Conservation (phyloP, 2,329 filamentous ascomycete species). For the Penicillium expansum region DNA sequence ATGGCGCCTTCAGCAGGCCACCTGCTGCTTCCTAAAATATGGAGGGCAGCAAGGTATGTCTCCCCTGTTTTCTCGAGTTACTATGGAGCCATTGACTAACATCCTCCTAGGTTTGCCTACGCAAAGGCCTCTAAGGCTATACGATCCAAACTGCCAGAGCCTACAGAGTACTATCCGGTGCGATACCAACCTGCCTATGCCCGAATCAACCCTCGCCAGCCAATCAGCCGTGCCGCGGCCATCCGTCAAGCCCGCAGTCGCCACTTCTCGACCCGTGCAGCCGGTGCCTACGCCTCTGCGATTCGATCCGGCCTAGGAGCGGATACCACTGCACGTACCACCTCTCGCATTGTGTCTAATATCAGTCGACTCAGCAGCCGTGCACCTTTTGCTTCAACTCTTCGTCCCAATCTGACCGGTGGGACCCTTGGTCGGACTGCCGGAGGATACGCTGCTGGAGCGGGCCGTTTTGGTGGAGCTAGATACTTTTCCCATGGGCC, state of each 20-base stretch:
- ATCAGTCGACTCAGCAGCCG: slow-evolving; percentile 66
- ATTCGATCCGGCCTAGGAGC: slow-evolving; percentile 43
- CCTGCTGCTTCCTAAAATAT: slow-evolving; percentile 50
- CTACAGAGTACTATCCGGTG: slow-evolving; percentile 39
- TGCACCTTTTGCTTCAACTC: slow-evolving; percentile 80
- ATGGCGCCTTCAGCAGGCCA: slow-evolving; percentile 52
- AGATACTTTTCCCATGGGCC: slow-evolving; percentile 90
- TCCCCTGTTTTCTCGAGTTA: not conserved
- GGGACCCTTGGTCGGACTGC: slow-evolving; percentile 80
- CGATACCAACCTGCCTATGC: slow-evolving; percentile 60
- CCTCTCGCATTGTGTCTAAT: slow-evolving; percentile 55
- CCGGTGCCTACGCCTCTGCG: slow-evolving; percentile 51
- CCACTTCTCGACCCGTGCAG: slow-evolving; percentile 58
- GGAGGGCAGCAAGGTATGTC: slow-evolving; percentile 48
- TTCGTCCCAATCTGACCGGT: slow-evolving; percentile 89
- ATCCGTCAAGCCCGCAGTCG: slow-evolving; percentile 64
- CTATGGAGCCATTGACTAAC: slow-evolving; percentile 26
- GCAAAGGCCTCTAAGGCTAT: slow-evolving; percentile 47
- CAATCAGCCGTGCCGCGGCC: slow-evolving; percentile 59
- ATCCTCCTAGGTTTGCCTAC: slow-evolving; percentile 44
- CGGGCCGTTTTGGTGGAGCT: slow-evolving; percentile 66
- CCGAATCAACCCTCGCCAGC: slow-evolving; percentile 54
- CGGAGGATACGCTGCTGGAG: slow-evolving; percentile 79
- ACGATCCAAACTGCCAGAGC: slow-evolving; percentile 43
- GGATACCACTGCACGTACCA: slow-evolving; percentile 54